phyloP scores from a whole-genome alignment of 352 stramenopile species.

The Globisporangium sylvaticum region DNA sequence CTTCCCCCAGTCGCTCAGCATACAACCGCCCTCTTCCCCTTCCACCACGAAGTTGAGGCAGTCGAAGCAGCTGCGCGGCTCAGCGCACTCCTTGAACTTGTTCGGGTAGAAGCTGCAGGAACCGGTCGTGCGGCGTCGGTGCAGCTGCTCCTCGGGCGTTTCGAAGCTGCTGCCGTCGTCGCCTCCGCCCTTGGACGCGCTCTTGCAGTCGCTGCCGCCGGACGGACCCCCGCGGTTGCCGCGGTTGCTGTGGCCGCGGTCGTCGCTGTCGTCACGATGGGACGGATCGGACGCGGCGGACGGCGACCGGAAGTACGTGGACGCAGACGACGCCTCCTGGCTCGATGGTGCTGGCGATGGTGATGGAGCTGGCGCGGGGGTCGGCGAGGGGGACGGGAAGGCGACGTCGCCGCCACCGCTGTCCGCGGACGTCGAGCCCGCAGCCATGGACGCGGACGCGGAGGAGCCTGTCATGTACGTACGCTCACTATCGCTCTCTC shows the following conservation, averaged over 20 bases:
- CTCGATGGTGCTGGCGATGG: neutral
- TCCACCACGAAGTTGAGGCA: slow-evolving; percentile 46
- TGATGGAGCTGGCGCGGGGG: neutral
- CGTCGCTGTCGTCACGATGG: neutral
- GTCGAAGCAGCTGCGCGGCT: slow-evolving; percentile 45
- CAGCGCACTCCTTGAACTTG: slow-evolving; percentile 31
- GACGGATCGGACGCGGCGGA: neutral
- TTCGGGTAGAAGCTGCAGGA: slow-evolving; percentile 38
- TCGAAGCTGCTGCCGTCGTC: slow-evolving; percentile 9
- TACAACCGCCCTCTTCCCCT: slow-evolving; percentile 30
- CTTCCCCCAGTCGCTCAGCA: slow-evolving; percentile 26
- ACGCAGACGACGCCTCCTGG: neutral
- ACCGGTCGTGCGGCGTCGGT: slow-evolving; percentile 32
- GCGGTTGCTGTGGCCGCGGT: neutral
- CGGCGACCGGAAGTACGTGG: slow-evolving; percentile 1
- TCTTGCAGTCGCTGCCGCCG: slow-evolving; percentile 6
- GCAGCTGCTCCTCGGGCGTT: slow-evolving; percentile 7
- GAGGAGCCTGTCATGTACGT: slow-evolving; percentile 11
- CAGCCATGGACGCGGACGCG: slow-evolving; percentile 21
- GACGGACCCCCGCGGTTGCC: neutral
- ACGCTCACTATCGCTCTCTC: neutral
- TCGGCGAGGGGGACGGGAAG: slow-evolving; percentile 11
- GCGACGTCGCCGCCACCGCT: slow-evolving; percentile 26
- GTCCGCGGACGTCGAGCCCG: slow-evolving; percentile 15
- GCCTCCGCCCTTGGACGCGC: slow-evolving; percentile 3